phyloP scores from a whole-genome alignment of 2,329 filamentous ascomycete species.

The Akanthomyces muscarius region DNA sequence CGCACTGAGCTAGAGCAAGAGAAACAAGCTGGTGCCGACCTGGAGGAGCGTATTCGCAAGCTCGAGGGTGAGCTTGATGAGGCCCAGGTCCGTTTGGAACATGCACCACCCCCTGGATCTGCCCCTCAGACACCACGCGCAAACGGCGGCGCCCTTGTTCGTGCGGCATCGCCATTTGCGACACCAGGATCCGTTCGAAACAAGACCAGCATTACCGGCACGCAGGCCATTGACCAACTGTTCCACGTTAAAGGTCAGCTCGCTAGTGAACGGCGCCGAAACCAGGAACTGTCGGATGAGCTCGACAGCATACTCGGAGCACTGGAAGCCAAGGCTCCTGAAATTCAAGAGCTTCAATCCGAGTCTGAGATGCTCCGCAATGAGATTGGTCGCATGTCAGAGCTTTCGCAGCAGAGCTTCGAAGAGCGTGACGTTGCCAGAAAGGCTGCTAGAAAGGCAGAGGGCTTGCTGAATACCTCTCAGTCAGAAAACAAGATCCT shows the following conservation, averaged over 20 bases:
- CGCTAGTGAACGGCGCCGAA: slow-evolving; percentile 68
- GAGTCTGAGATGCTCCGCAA: slow-evolving; percentile 77
- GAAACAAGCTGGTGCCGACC: slow-evolving; percentile 41
- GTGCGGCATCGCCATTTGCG: slow-evolving; percentile 57
- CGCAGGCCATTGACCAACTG: slow-evolving; percentile 60
- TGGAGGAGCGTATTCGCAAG: slow-evolving; percentile 47
- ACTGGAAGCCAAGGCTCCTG: slow-evolving; percentile 79
- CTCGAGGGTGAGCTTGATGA: slow-evolving; percentile 53
- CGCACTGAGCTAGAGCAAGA: slow-evolving; percentile 55
- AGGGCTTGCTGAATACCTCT: slow-evolving; percentile 62
- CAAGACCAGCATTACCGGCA: slow-evolving; percentile 55
- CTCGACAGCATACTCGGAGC: slow-evolving; percentile 83
- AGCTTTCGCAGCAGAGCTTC: slow-evolving; percentile 75
- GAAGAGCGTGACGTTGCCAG: slow-evolving; percentile 75
- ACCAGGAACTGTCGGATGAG: slow-evolving; percentile 68
- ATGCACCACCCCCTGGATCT: slow-evolving; percentile 41
- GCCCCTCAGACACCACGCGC: slow-evolving; percentile 57
- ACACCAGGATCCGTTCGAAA: slow-evolving; percentile 56
- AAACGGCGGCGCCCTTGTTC: slow-evolving; percentile 51
- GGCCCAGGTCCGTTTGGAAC: slow-evolving; percentile 46
- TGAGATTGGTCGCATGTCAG: slow-evolving; percentile 81
- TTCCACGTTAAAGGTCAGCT: slow-evolving; percentile 69
- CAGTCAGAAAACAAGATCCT: slow-evolving; percentile 72
- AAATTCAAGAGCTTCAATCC: slow-evolving; percentile 77
- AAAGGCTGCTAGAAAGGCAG: slow-evolving; percentile 73